Percentiles rank a stretch among this genome's conserved stretches.
Conservation (phyloP, 768 basidiomycete genomes). For the Leccinellum albellum region DNA sequence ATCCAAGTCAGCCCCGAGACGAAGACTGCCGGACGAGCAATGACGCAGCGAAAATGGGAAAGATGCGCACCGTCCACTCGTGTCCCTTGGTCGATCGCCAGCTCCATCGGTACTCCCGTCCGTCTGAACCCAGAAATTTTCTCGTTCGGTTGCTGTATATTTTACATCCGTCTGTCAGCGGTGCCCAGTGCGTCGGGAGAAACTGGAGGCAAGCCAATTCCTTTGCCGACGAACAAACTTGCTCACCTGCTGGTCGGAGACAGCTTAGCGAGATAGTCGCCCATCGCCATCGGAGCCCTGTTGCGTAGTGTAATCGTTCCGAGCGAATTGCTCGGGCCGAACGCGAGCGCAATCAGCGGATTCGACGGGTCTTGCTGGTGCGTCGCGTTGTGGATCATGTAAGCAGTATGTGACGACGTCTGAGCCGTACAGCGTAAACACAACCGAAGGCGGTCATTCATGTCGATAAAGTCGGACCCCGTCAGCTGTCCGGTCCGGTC, state of each 20-base stretch:
- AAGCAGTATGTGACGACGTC: slow-evolving; percentile 41
- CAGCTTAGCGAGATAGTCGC: slow-evolving; percentile 45
- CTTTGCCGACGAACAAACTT: background rate
- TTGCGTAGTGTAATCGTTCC: slow-evolving; percentile 48
- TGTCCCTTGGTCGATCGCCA: slow-evolving; percentile 44
- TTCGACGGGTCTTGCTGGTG: slow-evolving; percentile 24
- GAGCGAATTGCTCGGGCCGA: slow-evolving; percentile 46
- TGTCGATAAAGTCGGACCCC: slow-evolving; percentile 58
- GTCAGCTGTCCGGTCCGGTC: slow-evolving; percentile 53
- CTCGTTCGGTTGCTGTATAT: slow-evolving; percentile 41
- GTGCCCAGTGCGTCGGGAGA: background rate
- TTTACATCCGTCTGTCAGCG: background rate
- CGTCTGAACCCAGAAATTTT: slow-evolving; percentile 57
- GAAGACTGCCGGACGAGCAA: background rate
- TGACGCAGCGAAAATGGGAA: background rate
- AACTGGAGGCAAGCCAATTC: background rate
- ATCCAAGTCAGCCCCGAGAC: background rate
- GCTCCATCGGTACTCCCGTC: slow-evolving; percentile 60
- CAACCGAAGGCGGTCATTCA: slow-evolving; percentile 57
- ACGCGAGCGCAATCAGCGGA: slow-evolving; percentile 49
- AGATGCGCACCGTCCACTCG: slow-evolving; percentile 60
- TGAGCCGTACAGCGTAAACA: slow-evolving; percentile 45
- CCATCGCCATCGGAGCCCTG: slow-evolving; percentile 42
- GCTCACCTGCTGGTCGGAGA: slow-evolving; percentile 41
- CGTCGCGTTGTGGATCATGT: slow-evolving; percentile 48